These are phyloP conservation scores for Aspergillus carbonarius DNA, from an alignment of 2,329 filamentous ascomycete genomes.

Conservation along the genomic window DNA sequence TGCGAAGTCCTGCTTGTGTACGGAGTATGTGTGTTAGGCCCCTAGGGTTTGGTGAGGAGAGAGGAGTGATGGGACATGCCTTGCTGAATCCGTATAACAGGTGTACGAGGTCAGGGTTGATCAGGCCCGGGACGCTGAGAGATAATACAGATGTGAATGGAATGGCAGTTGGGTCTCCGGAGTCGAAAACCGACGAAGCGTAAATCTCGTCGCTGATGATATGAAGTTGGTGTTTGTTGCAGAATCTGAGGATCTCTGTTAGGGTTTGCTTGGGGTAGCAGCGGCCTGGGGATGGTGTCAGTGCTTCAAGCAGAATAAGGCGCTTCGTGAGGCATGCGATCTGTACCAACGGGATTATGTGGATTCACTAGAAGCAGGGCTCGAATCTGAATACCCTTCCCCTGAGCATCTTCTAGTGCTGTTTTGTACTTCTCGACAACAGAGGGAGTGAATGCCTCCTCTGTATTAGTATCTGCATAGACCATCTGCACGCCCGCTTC, in stretches of 20 bases:
- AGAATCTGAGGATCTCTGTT: constrained; percentile 49
- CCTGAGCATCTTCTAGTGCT: constrained; percentile 33
- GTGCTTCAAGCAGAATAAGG: neutral
- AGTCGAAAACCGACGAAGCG: constrained; percentile 51
- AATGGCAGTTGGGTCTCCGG: constrained; percentile 32
- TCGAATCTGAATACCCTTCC: constrained; percentile 35
- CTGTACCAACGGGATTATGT: constrained; percentile 45
- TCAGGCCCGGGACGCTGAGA: constrained; percentile 42
- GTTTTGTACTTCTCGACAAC: constrained; percentile 39
- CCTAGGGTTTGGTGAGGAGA: constrained; percentile 39
- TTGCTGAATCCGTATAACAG: constrained; percentile 48
- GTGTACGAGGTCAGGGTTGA: constrained; percentile 52
- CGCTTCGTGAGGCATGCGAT: neutral
- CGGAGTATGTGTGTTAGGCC: neutral
- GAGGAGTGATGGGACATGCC: constrained; percentile 13
- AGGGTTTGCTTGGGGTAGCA: constrained; percentile 48
- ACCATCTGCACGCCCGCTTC: constrained; percentile 43
- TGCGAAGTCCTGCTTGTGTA: constrained; percentile 30
- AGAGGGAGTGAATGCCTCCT: constrained; percentile 40
- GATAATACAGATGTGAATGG: constrained; percentile 50
- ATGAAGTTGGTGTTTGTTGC: constrained; percentile 51
- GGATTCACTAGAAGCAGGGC: constrained; percentile 47
- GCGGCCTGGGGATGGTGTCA: constrained; percentile 29
- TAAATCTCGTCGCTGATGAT: constrained; percentile 60
- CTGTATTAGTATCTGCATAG: constrained; percentile 37